Percentiles rank a stretch among this genome's conserved stretches.
Evolutionary conservation across 352 stramenopile genomes (phyloP).

Genomic region (Elongisporangium prolatum): DNA sequence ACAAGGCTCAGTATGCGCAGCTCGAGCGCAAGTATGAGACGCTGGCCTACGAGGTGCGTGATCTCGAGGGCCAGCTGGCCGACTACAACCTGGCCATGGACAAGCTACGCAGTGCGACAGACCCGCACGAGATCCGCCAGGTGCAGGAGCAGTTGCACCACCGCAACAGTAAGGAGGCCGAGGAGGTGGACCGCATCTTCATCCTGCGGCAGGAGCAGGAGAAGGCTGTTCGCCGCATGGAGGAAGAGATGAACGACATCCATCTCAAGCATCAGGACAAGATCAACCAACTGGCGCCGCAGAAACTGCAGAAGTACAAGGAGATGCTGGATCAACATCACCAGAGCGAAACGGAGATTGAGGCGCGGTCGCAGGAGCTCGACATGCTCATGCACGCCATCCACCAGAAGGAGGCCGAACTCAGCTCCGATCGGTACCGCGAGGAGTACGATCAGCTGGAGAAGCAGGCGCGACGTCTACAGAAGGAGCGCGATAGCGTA

Average conservation of each 20-base stretch:
- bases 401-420: conserved; percentile 68
- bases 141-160: conserved; percentile 63
- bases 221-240: conserved; percentile 49
- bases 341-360: conserved; percentile 69
- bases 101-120: conserved; percentile 76
- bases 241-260: conserved; percentile 77
- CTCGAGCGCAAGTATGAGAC: conserved; percentile 76
- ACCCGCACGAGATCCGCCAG: conserved; percentile 61
- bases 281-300: conserved; percentile 87
- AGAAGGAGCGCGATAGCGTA: conserved; percentile 74
- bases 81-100: conserved; percentile 94
- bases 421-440: conserved; percentile 61
- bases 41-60: conserved; percentile 60
- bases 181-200: conserved; percentile 89
- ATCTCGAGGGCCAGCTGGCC: conserved; percentile 88
- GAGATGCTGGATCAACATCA: conserved; percentile 70
- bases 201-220: conserved; percentile 86
- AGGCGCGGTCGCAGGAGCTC: conserved; percentile 58
- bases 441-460: conserved; percentile 78
- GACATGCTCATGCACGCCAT: conserved; percentile 73
- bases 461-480: conserved; percentile 53
- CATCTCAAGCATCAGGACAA: conserved; percentile 79
- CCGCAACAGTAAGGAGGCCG: conserved; percentile 79
- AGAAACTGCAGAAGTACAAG: conserved; percentile 80
- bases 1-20: conserved; percentile 89